Evolutionary conservation across 192 early-diverging fungal species (phyloP).

Genomic region (Phycomyces nitens): DNA sequence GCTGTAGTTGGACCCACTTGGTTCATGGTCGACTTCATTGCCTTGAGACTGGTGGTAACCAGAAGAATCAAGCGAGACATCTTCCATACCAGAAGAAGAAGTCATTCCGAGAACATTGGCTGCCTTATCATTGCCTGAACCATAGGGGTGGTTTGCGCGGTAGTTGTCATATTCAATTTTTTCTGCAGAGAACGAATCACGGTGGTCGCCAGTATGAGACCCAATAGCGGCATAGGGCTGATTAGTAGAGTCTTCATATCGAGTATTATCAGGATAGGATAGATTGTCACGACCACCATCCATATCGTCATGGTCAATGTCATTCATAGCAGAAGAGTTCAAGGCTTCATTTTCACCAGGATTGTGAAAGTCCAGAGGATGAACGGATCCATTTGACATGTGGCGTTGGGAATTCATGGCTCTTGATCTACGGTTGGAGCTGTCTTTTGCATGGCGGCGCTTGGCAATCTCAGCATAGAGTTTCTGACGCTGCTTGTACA

Average conservation of each 20-base stretch:
- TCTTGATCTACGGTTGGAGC: background rate
- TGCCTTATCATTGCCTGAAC: no score
- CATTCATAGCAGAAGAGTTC: background rate
- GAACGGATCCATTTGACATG: background rate
- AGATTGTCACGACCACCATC: background rate
- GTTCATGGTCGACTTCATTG: no score
- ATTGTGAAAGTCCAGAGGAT: slow-evolving; percentile 12
- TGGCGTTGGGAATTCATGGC: background rate
- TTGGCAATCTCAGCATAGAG: slow-evolving; percentile 23
- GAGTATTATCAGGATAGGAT: background rate
- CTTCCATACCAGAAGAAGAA: no score
- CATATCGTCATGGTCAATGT: background rate
- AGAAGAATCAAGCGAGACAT: no score
- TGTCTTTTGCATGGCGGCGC: background rate
- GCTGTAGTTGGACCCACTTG: no score
- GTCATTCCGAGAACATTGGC: no score
- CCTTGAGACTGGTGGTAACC: no score
- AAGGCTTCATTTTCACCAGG: background rate
- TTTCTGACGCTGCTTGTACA: slow-evolving; percentile 19
- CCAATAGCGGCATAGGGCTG: background rate
- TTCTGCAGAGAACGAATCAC: background rate
- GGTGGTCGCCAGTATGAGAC: background rate
- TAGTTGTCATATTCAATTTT: slow-evolving; percentile 18
- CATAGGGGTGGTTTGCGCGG: background rate
- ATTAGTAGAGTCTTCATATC: background rate